Conservation (phyloP, 2,329 filamentous ascomycete genomes). For the Ampelomyces quisqualis region DNA sequence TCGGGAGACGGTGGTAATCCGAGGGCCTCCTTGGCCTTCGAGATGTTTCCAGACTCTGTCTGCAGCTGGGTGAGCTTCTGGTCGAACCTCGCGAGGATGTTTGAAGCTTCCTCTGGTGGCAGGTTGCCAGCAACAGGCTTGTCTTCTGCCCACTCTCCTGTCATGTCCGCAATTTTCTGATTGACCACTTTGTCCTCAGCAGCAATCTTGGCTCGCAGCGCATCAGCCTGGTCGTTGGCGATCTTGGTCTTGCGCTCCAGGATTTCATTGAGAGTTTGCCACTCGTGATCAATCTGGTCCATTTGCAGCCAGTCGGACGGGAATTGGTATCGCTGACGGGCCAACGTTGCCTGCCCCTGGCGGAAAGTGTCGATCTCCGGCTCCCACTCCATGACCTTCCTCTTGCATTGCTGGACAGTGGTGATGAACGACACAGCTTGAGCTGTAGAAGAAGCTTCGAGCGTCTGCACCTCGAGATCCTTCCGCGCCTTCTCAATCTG, state of each 20-base stretch:
- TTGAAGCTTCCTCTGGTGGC: constrained; percentile 82
- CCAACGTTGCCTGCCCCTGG: constrained; percentile 89
- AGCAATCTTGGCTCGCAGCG: constrained; percentile 87
- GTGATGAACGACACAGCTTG: constrained; percentile 99
- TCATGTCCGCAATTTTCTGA: constrained; percentile 83
- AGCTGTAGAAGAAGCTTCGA: constrained; percentile 92
- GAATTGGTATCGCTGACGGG: constrained; percentile 90
- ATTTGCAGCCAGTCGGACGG: constrained; percentile 92
- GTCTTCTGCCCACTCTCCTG: constrained; percentile 87
- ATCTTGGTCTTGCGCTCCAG: constrained; percentile 90
- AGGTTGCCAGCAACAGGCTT: constrained; percentile 96
- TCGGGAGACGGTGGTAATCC: constrained; percentile 80
- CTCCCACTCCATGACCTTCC: constrained; percentile 90
- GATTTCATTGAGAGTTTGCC: constrained; percentile 90
- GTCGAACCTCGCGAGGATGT: constrained; percentile 80
- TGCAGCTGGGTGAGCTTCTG: constrained; percentile 80
- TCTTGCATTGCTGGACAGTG: constrained; percentile 92
- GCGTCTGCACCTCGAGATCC: constrained; percentile 85
- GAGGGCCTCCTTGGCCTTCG: constrained; percentile 94
- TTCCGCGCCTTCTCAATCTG: constrained; percentile 89
- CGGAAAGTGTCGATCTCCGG: constrained; percentile 95
- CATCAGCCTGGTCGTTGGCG: constrained; percentile 94
- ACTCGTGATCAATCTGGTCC: constrained; percentile 94
- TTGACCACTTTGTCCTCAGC: constrained; percentile 90
- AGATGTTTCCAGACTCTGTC: constrained; percentile 87